Evolutionary conservation across 2,329 filamentous ascomycete species (phyloP).

Genomic region (Diaporthe citri): DNA sequence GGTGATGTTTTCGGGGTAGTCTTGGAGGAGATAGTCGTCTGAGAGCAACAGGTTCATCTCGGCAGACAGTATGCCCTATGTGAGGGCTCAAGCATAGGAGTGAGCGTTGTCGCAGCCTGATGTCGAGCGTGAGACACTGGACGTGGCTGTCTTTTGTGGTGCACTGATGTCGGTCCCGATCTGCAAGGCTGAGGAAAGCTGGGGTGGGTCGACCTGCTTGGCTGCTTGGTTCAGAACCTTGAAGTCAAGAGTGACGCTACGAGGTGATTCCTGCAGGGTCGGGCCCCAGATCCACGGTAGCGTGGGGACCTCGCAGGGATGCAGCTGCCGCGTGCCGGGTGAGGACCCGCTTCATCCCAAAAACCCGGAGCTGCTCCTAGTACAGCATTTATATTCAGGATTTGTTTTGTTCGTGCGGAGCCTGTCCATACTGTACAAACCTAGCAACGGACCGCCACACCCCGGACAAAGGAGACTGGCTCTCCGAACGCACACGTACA

Average conservation of each 20-base stretch:
- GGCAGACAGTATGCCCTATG: constrained; percentile 10
- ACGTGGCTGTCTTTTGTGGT: not conserved
- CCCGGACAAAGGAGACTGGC: not conserved
- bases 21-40: constrained; percentile 75
- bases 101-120: not conserved
- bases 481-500: not conserved
- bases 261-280: constrained; percentile 13
- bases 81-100: not conserved
- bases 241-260: constrained; percentile 20
- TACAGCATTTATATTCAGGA: not conserved
- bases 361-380: not conserved
- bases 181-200: constrained; percentile 39
- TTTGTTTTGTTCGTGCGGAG: not conserved
- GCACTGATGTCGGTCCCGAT: constrained; percentile 20
- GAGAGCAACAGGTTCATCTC: constrained; percentile 71
- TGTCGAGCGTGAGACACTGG: not conserved
- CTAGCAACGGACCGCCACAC: not conserved
- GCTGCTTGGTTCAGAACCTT: not conserved
- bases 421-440: not conserved
- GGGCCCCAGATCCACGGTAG: constrained; percentile 19
- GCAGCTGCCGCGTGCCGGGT: constrained; percentile 17
- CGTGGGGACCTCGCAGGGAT: constrained; percentile 30
- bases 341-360: constrained; percentile 3
- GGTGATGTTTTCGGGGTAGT: constrained; percentile 91
- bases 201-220: not conserved